Base-by-base conservation (phyloP, 208 protist species). In the Acanthamoeba triangularis region DNA sequence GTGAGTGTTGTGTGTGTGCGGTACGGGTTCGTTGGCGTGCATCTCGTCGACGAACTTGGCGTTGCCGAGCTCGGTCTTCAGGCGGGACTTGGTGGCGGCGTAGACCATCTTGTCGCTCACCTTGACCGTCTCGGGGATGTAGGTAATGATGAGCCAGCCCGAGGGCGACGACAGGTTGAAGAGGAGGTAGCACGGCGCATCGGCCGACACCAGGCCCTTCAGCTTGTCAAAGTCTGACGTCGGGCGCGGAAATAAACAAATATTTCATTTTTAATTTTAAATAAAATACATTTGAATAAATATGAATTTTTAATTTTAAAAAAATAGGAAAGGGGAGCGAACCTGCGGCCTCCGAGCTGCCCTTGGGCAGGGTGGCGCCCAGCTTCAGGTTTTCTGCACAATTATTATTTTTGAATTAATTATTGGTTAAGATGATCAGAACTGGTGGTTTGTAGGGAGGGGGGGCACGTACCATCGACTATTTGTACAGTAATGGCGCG, bases 71-170 rank as follows among this genome's bases (percentile, higher is more conserved):
- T 93, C 88, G 47, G 20, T 54, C 67, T 78, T 93, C 59, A 93
- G 63, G 35, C 88, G 59, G 14, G 88, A 93, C 88, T 93, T 93
- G 28, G 61, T 80, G 16, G 88, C 88, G 41, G 88, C 88, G 78
- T 93, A 93, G 30, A 93, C 88, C 88, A 93, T 93, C 65, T 93
- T 93, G n/a, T 93, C 37, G 88, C 44, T 80, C 88, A 93, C 88
- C 88, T 69, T 54, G 37, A 80, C 49, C 1, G 28, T 78, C 33
- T 93, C 88, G 49, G 88, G 88, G 30, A 93, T 47, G 41, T 93
- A 93, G 13, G 61, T 93, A 61, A 93, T 30, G 16, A 93, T 3
- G 30, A 93, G 65, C 88, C 88, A 93, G 8, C 88, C 88, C 10
- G 65, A 11, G 11, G 88, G 54, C 25, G 63, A 80, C 11, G 63